These are phyloP conservation scores for Xylariaceae sp. DNA, from an alignment of 2,329 filamentous ascomycete genomes.

Conservation along the genomic window DNA sequence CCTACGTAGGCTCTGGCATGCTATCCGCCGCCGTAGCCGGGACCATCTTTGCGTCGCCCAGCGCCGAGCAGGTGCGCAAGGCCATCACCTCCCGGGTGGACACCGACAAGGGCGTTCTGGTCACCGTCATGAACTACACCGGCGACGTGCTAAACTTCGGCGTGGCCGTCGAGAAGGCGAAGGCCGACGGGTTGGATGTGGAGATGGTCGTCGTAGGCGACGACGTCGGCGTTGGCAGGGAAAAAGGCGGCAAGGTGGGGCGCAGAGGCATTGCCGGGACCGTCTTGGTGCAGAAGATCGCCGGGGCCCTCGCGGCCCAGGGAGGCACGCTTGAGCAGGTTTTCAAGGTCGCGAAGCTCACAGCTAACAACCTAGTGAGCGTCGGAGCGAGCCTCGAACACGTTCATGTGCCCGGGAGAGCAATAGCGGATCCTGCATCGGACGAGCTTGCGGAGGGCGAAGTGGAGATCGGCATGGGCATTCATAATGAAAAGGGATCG, in stretches of 20 bases:
- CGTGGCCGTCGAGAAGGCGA: conserved; percentile 89
- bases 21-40: conserved; percentile 82
- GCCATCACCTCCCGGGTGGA: conserved; percentile 76
- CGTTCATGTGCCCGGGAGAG: conserved; percentile 88
- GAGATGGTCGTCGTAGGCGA: conserved; percentile 93
- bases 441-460: conserved; percentile 61
- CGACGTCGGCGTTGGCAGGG: conserved; percentile 85
- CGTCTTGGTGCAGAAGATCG: conserved; percentile 87
- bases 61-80: conserved; percentile 78
- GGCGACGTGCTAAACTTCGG: conserved; percentile 91
- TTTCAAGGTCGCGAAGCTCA: conserved; percentile 69
- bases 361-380: conserved; percentile 76
- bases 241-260: conserved; percentile 86
- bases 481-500: conserved; percentile 71
- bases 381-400: conserved; percentile 86
- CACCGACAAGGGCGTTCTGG: conserved; percentile 72
- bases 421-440: conserved; percentile 48
- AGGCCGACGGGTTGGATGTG: conserved; percentile 73
- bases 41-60: conserved; percentile 83
- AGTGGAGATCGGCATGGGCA: conserved; percentile 74
- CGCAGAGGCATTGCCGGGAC: conserved; percentile 89
- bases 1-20: conserved; percentile 81
- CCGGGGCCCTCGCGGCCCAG: conserved; percentile 77
- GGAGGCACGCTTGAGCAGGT: conserved; percentile 72
- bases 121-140: conserved; percentile 97